A percentile compares a stretch with the other conserved stretches of the same genome.
phyloP scores from a whole-genome alignment of 2,329 filamentous ascomycete genomes.

The Claviceps sp. region DNA sequence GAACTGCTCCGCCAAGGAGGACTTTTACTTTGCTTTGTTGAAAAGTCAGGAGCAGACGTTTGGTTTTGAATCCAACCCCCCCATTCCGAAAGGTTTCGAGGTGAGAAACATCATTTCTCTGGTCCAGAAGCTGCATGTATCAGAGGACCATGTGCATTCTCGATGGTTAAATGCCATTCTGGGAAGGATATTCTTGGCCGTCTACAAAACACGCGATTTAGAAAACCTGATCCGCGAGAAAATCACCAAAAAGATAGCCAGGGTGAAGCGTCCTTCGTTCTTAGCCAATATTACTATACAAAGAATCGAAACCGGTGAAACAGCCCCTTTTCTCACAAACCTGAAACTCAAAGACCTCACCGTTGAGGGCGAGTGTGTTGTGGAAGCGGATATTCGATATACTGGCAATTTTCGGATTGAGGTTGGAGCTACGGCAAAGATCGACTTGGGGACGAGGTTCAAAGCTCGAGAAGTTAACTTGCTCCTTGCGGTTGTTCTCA shows the following conservation, averaged over 20 bases:
- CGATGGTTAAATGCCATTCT: slow-evolving; percentile 89
- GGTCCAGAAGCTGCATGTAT: slow-evolving; percentile 81
- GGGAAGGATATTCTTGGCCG: slow-evolving; percentile 72
- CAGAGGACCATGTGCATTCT: slow-evolving; percentile 79
- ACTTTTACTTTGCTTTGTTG: slow-evolving; percentile 90
- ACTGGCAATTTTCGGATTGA: slow-evolving; percentile 80
- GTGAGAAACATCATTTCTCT: slow-evolving; percentile 77
- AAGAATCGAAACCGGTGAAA: slow-evolving; percentile 73
- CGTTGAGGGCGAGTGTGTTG: slow-evolving; percentile 76
- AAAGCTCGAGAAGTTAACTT: slow-evolving; percentile 84
- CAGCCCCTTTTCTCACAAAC: slow-evolving; percentile 80
- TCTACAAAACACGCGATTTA: slow-evolving; percentile 75
- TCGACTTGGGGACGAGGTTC: slow-evolving; percentile 79
- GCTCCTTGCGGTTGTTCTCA: slow-evolving; percentile 72
- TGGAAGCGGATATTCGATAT: slow-evolving; percentile 81
- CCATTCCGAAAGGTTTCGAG: slow-evolving; percentile 63
- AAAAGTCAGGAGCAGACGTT: slow-evolving; percentile 65
- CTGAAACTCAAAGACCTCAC: slow-evolving; percentile 78
- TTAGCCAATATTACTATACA: slow-evolving; percentile 74
- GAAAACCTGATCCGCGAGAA: slow-evolving; percentile 70
- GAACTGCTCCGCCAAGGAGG: slow-evolving; percentile 91
- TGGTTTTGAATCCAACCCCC: slow-evolving; percentile 39
- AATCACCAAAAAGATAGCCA: slow-evolving; percentile 89
- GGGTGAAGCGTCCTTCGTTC: slow-evolving; percentile 84
- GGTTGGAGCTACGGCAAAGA: slow-evolving; percentile 81